Evolutionary conservation across 2,329 filamentous ascomycete genomes (phyloP).

Genomic region (Fusarium nurragi): DNA sequence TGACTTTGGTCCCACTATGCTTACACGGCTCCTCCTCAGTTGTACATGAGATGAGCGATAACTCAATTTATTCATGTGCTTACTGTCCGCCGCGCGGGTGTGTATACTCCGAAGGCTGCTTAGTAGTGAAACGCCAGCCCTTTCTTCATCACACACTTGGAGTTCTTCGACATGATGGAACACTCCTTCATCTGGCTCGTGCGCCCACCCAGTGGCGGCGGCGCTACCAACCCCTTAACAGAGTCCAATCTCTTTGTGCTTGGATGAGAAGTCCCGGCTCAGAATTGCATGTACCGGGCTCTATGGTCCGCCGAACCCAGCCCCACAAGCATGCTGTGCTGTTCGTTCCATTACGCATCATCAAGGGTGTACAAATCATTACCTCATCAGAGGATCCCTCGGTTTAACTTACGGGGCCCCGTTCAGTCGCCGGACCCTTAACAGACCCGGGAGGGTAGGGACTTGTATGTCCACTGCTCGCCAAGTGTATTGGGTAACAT

Average conservation of each 20-base stretch:
- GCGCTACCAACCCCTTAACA: conserved; percentile 43
- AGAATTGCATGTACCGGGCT: conserved; percentile 34
- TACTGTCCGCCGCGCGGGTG: not conserved
- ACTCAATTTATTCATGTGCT: not conserved
- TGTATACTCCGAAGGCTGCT: not conserved
- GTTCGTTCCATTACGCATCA: conserved; percentile 20
- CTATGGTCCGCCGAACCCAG: conserved; percentile 31
- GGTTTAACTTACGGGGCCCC: conserved; percentile 1
- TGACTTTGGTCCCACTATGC: conserved; percentile 21
- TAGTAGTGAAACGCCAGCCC: conserved; percentile 21
- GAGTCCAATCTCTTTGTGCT: conserved; percentile 39
- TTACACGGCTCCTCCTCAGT: conserved; percentile 11
- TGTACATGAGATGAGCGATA: conserved; percentile 10
- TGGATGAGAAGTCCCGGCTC: conserved; percentile 23
- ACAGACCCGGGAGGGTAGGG: conserved; percentile 23
- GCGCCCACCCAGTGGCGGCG: conserved; percentile 34
- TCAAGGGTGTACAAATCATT: conserved; percentile 32
- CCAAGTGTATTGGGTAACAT: not conserved
- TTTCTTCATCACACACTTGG: conserved; percentile 1
- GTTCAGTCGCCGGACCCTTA: conserved; percentile 22
- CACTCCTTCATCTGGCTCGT: conserved; percentile 33
- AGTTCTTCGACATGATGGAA: conserved; percentile 16
- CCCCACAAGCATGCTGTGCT: conserved; percentile 13
- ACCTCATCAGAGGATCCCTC: conserved; percentile 29
- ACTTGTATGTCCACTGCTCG: conserved; percentile 1